Conservation (phyloP, 805 yeast genomes). For the Lachancea fermentati region DNA sequence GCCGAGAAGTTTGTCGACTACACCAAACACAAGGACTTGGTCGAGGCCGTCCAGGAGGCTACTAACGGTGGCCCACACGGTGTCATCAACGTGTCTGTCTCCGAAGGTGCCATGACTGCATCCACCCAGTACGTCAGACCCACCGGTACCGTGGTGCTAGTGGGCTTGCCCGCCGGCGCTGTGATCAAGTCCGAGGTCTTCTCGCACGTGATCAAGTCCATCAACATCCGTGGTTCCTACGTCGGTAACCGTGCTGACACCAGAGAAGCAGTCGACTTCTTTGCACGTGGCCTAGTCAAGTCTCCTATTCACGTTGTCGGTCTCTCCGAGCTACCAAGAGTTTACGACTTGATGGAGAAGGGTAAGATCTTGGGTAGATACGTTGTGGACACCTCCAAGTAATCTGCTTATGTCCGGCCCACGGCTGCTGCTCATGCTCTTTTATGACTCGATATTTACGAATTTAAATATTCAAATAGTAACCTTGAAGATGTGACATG, state of each 20-base stretch:
- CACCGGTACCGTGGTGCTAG: constrained; percentile 62
- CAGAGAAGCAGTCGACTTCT: constrained; percentile 65
- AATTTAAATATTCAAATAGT: too few relatives aligned
- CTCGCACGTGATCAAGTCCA: constrained; percentile 62
- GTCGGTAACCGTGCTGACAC: constrained; percentile 87
- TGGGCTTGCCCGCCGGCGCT: constrained; percentile 76
- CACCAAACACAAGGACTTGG: constrained; percentile 45
- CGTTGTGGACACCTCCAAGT: constrained; percentile 73
- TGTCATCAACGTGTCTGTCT: constrained; percentile 63
- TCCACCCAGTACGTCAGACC: constrained; percentile 54
- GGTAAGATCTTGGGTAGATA: constrained; percentile 67
- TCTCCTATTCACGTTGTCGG: constrained; percentile 58
- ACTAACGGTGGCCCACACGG: constrained; percentile 72
- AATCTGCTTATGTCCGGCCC: too few relatives aligned
- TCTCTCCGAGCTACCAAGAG: constrained; percentile 45
- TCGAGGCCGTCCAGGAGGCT: constrained; percentile 43
- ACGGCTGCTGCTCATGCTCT: too few relatives aligned
- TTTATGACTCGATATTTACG: too few relatives aligned
- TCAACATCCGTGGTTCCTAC: constrained; percentile 69
- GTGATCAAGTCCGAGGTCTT: constrained; percentile 59
- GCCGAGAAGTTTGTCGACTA: constrained; percentile 54
- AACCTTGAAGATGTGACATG: too few relatives aligned
- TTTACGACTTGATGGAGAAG: constrained; percentile 50
- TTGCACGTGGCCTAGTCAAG: constrained; percentile 56
- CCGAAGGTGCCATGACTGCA: constrained; percentile 55